Conservation (phyloP, 2,329 filamentous ascomycete genomes). For the Claviceps sp. region DNA sequence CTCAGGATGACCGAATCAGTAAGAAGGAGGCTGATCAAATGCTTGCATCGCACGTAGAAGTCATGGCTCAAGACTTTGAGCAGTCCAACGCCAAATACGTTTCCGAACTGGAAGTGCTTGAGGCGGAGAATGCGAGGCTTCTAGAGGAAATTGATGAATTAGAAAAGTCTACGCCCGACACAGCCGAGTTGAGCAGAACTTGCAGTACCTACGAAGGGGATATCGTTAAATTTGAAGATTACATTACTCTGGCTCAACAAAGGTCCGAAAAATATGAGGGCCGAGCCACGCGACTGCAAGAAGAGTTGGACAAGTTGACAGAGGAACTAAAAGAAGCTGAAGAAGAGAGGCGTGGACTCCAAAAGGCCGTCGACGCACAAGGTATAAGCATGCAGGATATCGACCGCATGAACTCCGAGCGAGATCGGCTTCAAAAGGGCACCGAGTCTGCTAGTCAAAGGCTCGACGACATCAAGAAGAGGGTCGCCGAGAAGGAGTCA, state of each 20-base stretch:
- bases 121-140: slow-evolving; percentile 71
- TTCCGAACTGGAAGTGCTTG: slow-evolving; percentile 71
- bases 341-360: slow-evolving; percentile 64
- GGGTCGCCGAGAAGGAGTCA: slow-evolving; percentile 72
- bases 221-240: slow-evolving; percentile 87
- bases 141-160: slow-evolving; percentile 80
- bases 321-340: slow-evolving; percentile 68
- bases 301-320: slow-evolving; percentile 69
- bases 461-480: slow-evolving; percentile 74
- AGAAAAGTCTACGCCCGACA: slow-evolving; percentile 76
- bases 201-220: slow-evolving; percentile 93
- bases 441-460: slow-evolving; percentile 64
- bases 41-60: slow-evolving; percentile 70
- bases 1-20: slow-evolving; percentile 76
- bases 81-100: slow-evolving; percentile 71
- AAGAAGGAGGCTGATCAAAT: slow-evolving; percentile 73
- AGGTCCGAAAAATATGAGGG: slow-evolving; percentile 82
- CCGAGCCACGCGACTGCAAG: slow-evolving; percentile 68
- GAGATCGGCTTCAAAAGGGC: slow-evolving; percentile 81
- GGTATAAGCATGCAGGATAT: slow-evolving; percentile 97
- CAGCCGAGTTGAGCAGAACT: too few relatives aligned
- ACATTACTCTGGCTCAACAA: slow-evolving; percentile 71
- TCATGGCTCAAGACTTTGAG: slow-evolving; percentile 82
- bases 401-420: slow-evolving; percentile 94
- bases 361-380: slow-evolving; percentile 79